Evolutionary conservation across 2,329 filamentous ascomycete species (phyloP).

Genomic region (Paradendryphiella salina): DNA sequence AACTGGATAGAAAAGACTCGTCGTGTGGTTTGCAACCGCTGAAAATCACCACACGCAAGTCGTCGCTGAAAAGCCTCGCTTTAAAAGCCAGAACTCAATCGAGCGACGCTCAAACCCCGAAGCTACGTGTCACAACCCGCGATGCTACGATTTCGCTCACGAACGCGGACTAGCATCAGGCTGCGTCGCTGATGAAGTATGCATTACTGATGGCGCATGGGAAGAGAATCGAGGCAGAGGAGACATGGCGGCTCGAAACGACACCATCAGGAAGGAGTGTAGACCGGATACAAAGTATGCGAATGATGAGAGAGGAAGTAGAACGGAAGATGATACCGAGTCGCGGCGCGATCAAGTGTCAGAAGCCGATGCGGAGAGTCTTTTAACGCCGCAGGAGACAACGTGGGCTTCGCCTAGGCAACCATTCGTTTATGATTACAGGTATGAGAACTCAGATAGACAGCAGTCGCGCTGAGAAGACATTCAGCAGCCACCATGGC

Average conservation of each 20-base stretch:
- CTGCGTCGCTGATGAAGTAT: constrained; percentile 10
- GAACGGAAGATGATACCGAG: not conserved
- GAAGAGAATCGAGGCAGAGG: not conserved
- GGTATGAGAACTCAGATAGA: too few relatives aligned
- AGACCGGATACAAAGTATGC: not conserved
- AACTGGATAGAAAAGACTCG: not conserved
- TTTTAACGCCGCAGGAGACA: too few relatives aligned
- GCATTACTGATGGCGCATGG: constrained; percentile 6
- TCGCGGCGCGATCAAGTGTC: not conserved
- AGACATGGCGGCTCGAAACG: constrained; percentile 1
- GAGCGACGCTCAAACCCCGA: not conserved
- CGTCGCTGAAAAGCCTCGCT: not conserved
- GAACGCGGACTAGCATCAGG: not conserved
- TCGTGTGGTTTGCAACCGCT: not conserved
- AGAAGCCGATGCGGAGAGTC: not conserved
- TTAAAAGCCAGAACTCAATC: not conserved
- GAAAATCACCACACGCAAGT: constrained; percentile 32
- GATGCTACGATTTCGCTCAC: not conserved
- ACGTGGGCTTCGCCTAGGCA: too few relatives aligned
- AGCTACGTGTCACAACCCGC: not conserved
- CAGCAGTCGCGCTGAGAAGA: too few relatives aligned
- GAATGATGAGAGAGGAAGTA: not conserved
- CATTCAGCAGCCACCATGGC: too few relatives aligned
- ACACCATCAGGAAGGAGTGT: not conserved
- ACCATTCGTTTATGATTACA: too few relatives aligned